phyloP scores from a whole-genome alignment of 1,139 yeast species.

The Blastobotrys indianensis region DNA sequence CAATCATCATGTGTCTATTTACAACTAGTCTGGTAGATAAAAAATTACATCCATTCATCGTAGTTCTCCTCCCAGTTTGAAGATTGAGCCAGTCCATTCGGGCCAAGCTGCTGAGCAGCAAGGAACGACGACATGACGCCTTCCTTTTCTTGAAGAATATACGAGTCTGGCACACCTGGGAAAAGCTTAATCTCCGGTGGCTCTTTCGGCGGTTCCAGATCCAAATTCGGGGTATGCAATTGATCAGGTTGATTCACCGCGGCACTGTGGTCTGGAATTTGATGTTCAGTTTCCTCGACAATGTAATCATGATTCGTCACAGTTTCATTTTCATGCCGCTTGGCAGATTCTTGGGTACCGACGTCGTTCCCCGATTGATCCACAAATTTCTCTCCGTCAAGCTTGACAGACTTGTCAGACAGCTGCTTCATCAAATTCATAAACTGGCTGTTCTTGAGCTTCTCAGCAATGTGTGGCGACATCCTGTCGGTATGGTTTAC shows the following conservation, averaged over 20 bases:
- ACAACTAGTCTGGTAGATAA: background rate
- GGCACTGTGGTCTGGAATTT: background rate
- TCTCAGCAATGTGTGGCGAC: slow-evolving; percentile 24
- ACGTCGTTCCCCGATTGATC: slow-evolving; percentile 23
- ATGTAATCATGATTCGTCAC: background rate
- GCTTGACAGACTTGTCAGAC: slow-evolving; percentile 28
- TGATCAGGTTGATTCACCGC: too few species aligned
- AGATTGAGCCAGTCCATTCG: slow-evolving; percentile 18
- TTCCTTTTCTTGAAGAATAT: slow-evolving; percentile 22
- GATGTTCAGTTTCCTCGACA: slow-evolving; percentile 3
- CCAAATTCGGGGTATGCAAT: background rate
- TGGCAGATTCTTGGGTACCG: slow-evolving; percentile 6
- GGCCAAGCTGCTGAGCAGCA: slow-evolving; percentile 23
- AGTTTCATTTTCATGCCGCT: background rate
- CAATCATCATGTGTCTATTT: background rate
- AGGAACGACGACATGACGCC: slow-evolving; percentile 21
- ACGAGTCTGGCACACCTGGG: slow-evolving; percentile 26
- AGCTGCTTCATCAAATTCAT: slow-evolving; percentile 37
- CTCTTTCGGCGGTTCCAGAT: background rate
- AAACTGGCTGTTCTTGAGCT: slow-evolving; percentile 35
- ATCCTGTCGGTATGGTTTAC: slow-evolving; percentile 19
- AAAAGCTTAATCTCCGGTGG: slow-evolving; percentile 2
- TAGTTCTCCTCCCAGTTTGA: slow-evolving; percentile 30
- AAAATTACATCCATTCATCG: slow-evolving; percentile 11
- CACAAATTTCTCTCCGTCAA: slow-evolving; percentile 34